These are phyloP conservation scores for Aureobasidium sp. DNA, from an alignment of 2,329 filamentous ascomycete genomes.

Conservation along the genomic window DNA sequence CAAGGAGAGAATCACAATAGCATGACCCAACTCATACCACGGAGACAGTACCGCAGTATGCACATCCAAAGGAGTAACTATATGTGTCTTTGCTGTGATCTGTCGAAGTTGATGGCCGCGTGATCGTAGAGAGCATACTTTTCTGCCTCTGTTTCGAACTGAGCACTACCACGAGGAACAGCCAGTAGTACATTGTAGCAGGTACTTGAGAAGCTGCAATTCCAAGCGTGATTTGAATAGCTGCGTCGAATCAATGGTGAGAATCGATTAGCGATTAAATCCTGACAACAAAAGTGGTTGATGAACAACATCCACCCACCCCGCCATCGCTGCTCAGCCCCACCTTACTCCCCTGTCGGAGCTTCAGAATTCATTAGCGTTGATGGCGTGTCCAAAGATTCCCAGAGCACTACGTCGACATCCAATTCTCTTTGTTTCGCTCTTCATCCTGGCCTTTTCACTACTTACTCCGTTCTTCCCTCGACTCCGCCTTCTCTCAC, in stretches of 20 bases:
- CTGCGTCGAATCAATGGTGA: background rate
- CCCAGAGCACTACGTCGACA: constrained; percentile 1
- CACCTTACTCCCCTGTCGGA: constrained; percentile 7
- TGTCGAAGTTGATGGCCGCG: background rate
- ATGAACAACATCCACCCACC: background rate
- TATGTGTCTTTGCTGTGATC: background rate
- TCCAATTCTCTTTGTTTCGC: constrained; percentile 19
- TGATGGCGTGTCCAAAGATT: constrained; percentile 7
- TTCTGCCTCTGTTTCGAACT: background rate
- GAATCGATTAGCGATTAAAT: background rate
- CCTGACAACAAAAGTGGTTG: background rate
- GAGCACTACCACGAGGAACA: too few species aligned
- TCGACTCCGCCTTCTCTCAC: constrained; percentile 35
- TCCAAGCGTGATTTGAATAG: too few species aligned
- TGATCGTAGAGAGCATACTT: background rate
- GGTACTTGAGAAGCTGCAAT: background rate
- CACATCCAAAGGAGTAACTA: background rate
- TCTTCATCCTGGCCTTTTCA: constrained; percentile 37
- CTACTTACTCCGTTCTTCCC: constrained; percentile 35
- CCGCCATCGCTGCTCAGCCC: constrained; percentile 8
- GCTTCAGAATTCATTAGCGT: constrained; percentile 14
- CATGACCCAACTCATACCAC: background rate
- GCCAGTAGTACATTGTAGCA: background rate
- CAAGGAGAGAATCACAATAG: background rate
- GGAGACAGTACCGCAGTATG: too few species aligned